A percentile compares a stretch with the other conserved stretches of the same genome.
Evolutionary conservation across 805 yeast species (phyloP).

Genomic region (Ogataea allantospora): DNA sequence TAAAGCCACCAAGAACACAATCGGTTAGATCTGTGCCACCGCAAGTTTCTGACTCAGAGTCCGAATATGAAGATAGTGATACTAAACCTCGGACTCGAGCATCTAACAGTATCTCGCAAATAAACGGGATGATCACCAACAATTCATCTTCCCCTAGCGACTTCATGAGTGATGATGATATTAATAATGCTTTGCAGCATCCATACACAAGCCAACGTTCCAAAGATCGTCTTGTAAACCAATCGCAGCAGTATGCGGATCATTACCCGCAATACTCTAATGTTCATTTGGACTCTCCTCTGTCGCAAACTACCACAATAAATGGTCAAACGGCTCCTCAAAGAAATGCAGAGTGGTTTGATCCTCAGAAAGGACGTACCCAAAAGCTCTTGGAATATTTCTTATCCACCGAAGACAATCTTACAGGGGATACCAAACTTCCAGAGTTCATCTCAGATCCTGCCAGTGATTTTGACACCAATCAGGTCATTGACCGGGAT

Average conservation of each 20-base stretch:
- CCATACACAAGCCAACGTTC: slow-evolving; percentile 4
- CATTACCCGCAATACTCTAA: slow-evolving; percentile 7
- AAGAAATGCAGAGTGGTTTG: slow-evolving; percentile 20
- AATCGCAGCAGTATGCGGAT: slow-evolving; percentile 4
- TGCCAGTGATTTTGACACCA: slow-evolving; percentile 63
- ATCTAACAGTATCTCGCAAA: background rate
- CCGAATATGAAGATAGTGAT: slow-evolving; percentile 12
- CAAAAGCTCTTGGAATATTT: slow-evolving; percentile 51
- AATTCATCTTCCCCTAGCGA: slow-evolving; percentile 51
- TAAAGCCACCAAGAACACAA: slow-evolving; percentile 9
- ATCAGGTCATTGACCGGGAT: slow-evolving; percentile 87
- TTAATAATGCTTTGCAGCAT: slow-evolving; percentile 41
- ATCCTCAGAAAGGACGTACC: slow-evolving; percentile 40
- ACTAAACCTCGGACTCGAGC: slow-evolving; percentile 2
- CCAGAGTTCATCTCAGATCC: slow-evolving; percentile 68
- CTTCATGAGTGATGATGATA: slow-evolving; percentile 51
- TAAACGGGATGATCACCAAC: slow-evolving; percentile 11
- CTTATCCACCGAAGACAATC: slow-evolving; percentile 54
- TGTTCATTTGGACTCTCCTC: slow-evolving; percentile 9
- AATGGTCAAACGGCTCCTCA: slow-evolving; percentile 4
- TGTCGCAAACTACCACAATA: slow-evolving; percentile 5
- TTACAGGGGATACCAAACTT: slow-evolving; percentile 33
- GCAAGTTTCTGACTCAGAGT: slow-evolving; percentile 7
- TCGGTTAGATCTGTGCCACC: background rate
- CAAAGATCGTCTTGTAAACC: slow-evolving; percentile 1